Base-by-base conservation (phyloP, 208 protist species). In the Wallacemonas collosoma region DNA sequence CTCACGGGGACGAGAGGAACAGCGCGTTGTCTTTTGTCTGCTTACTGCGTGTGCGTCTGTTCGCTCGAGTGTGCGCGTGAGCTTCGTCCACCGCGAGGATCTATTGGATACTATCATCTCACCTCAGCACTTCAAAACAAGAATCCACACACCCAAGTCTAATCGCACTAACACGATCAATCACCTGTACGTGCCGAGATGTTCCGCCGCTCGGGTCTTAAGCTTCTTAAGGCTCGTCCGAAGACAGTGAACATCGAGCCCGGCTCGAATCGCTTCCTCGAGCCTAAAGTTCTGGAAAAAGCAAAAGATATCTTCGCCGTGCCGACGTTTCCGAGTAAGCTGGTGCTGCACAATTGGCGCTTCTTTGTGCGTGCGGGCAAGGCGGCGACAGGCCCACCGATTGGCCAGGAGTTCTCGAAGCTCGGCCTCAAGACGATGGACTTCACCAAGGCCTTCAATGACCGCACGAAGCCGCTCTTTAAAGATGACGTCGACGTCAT, bases 401-500 rank as follows among this genome's bases (percentile, higher is more conserved):
- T 97, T 6, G 93, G 93, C n/a, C 93, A 95, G 71, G 87, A 95
- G 74, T 95, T 97, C 72, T 91, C 90, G 41, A 94, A 94, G 76
- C 69, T 95, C 41, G 93, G 93, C 0, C 80, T 95, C 40, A 97
- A 97, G 76, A 79, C 88, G 58, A 97, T 97, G 89, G 93, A 97
- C 71, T 97, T 97, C 70, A 74, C 86, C 45, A 97, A 97, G 75
- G 79, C 83, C 26, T 97, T 95, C 73, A 97, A 97, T 79, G 90
- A 95, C 60, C 85, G 87, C 62, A 97, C 93, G 3, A 94, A 93
- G 75, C 87, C 87, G 55, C 54, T 89, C 58, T 95, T 97, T 61
- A 95, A 94, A 75, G 88, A 94, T 48, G 93, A 97, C 67, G 71
- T 94, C 43, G 93, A 97, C 35, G 81, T 97, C 14, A 89, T 95